Conservation (phyloP, 2,329 filamentous ascomycete species). For the Sporothrix pallida region DNA sequence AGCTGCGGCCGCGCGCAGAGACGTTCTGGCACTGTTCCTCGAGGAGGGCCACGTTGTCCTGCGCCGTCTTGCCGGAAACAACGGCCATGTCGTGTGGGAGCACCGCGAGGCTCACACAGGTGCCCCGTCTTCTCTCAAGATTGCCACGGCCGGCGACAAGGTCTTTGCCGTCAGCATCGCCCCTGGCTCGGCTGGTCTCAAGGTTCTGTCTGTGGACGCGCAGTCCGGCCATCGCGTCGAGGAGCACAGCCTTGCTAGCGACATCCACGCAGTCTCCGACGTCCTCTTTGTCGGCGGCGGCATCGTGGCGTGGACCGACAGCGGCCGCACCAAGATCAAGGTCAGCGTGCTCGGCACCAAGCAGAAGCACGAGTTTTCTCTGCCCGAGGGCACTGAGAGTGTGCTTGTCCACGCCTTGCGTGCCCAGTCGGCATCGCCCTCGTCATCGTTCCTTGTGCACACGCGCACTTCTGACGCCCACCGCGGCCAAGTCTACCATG, state of each 20-base stretch:
- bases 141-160: conserved; percentile 69
- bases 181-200: conserved; percentile 72
- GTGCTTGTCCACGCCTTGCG: conserved; percentile 33
- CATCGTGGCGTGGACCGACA: conserved; percentile 77
- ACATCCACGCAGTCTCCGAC: conserved; percentile 67
- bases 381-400: conserved; percentile 32
- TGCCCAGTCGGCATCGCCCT: conserved; percentile 55
- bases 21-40: conserved; percentile 32
- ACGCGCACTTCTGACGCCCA: conserved; percentile 67
- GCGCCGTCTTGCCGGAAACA: conserved; percentile 72
- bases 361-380: conserved; percentile 49
- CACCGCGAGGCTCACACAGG: conserved; percentile 59
- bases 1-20: conserved; percentile 42
- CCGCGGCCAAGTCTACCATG: conserved; percentile 78
- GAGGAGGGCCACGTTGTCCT: conserved; percentile 58
- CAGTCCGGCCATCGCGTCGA: conserved; percentile 73
- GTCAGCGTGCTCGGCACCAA: conserved; percentile 73
- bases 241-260: conserved; percentile 73
- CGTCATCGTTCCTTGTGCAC: conserved; percentile 84
- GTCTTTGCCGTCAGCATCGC: conserved; percentile 76
- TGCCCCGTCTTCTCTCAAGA: conserved; percentile 76
- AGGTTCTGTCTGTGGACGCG: conserved; percentile 74
- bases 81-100: conserved; percentile 80
- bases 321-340: conserved; percentile 64
- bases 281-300: conserved; percentile 79